These are phyloP conservation scores for Atkinsonella hypoxylon DNA, from an alignment of 2,329 filamentous ascomycete species.

Conservation along the genomic window DNA sequence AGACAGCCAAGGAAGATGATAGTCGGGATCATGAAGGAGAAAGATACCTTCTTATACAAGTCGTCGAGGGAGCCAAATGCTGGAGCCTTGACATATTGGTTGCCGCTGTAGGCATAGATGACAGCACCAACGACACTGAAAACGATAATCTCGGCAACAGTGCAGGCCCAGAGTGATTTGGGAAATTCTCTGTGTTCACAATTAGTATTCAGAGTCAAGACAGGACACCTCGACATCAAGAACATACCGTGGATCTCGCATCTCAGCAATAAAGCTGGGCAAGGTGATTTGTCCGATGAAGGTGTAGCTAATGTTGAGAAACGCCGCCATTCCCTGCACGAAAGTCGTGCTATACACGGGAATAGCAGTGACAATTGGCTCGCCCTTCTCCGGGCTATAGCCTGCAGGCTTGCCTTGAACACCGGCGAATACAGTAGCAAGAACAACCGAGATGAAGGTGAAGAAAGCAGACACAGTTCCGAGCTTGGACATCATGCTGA, in stretches of 20 bases:
- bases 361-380: slow-evolving; percentile 55
- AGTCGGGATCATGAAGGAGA: slow-evolving; percentile 92
- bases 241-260: slow-evolving; percentile 50
- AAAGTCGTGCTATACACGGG: slow-evolving; percentile 64
- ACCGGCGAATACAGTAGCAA: slow-evolving; percentile 73
- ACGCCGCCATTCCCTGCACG: slow-evolving; percentile 71
- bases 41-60: slow-evolving; percentile 75
- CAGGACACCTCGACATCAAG: neutral
- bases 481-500: slow-evolving; percentile 65
- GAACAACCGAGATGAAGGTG: slow-evolving; percentile 78
- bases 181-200: slow-evolving; percentile 60
- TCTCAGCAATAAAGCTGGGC: slow-evolving; percentile 90
- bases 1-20: slow-evolving; percentile 85
- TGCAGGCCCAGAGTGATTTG: slow-evolving; percentile 85
- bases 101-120: slow-evolving; percentile 79
- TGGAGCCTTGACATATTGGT: slow-evolving; percentile 76
- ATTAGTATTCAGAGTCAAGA: slow-evolving; percentile 3
- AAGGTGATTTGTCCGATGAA: slow-evolving; percentile 94
- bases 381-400: slow-evolving; percentile 46
- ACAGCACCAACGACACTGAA: slow-evolving; percentile 74
- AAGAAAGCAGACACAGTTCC: slow-evolving; percentile 73
- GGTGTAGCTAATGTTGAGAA: slow-evolving; percentile 91
- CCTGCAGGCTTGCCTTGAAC: slow-evolving; percentile 62
- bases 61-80: slow-evolving; percentile 76
- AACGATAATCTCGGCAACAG: slow-evolving; percentile 74